Base-by-base conservation (phyloP, 1,284 basidiomycete species). In the Ceratobasidium sp. region DNA sequence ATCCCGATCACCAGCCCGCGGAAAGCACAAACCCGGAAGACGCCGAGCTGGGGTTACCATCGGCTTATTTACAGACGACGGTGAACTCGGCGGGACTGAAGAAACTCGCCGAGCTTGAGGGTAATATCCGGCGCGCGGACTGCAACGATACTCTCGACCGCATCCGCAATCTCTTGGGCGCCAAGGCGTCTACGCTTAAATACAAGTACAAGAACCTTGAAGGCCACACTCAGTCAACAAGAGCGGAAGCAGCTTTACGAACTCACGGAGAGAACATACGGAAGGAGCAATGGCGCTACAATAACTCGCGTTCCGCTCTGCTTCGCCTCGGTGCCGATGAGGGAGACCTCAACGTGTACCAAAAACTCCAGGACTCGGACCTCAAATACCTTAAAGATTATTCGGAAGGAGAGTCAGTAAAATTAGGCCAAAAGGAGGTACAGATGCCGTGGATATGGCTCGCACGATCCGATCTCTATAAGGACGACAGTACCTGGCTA, bases 41-140 rank as follows among this genome's bases (percentile, higher is more conserved):
- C 33, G 44, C 66, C 15, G 66, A 68, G 33, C 48, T 68, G 15
- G 66, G 66, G 9, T n/a, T 68, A n/a, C 66, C 66, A 10, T 68
- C 66, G 5, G 50, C 66, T 7, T 68, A 68, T 68, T 15, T 15
- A 13, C 46, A 23, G 5, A 17, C 28, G 15, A 61, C 28, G 13
- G 5, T 61, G 13, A 12, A 61, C 4, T 13, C 5, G 12, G 26
- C 57, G 20, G 38, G 57, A 17, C n/a, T 61, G 26, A 9, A 10
- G 12, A 28, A 28, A 40, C n/a, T 61, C 7, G 57, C 57, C 7
- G 26, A 33, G 23, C 23, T 68, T 33, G 66, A 68, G 48, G 46
- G 23, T 15, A 13, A 15, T 23, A 17, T 68, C 33, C 46, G 48
- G 7, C 26, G 66, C 12, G 66, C 66, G 7, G 66, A 23, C n/a